Percentiles rank a stretch among this genome's conserved stretches.
Evolutionary conservation across 345 rosid genomes (phyloP).

Genomic region (Citrus inodora): DNA sequence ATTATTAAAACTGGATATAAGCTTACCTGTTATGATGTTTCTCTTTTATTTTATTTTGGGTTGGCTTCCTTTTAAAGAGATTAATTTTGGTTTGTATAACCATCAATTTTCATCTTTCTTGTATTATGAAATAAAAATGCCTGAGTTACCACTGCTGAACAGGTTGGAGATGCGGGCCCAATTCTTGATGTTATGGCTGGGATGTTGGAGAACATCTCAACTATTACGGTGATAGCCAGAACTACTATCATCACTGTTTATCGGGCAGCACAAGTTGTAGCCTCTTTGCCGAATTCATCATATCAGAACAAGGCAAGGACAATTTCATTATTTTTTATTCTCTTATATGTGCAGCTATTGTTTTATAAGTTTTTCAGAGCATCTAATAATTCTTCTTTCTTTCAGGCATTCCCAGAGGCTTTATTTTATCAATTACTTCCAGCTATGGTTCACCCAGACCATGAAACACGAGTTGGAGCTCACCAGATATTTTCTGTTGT

Average conservation of each 20-base stretch:
- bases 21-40: slow-evolving; percentile 1
- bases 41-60: background rate
- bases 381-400: slow-evolving; percentile 15
- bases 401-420: slow-evolving; percentile 91
- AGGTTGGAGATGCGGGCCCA: slow-evolving; percentile 98
- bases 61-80: slow-evolving; percentile 1
- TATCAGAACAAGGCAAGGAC: slow-evolving; percentile 76
- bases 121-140: slow-evolving; percentile 7
- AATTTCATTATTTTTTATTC: background rate
- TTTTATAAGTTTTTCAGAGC: background rate
- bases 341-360: slow-evolving; percentile 1
- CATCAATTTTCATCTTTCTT: slow-evolving; percentile 3
- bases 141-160: slow-evolving; percentile 21
- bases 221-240: slow-evolving; percentile 66
- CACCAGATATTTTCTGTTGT: slow-evolving; percentile 92
- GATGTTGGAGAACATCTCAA: slow-evolving; percentile 87
- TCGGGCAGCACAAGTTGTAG: slow-evolving; percentile 92
- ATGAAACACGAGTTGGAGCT: slow-evolving; percentile 84
- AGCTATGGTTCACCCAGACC: slow-evolving; percentile 96
- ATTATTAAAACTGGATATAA: background rate
- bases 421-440: slow-evolving; percentile 91
- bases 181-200: slow-evolving; percentile 86
- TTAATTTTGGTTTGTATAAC: background rate
- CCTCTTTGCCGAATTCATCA: slow-evolving; percentile 73
- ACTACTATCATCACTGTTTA: slow-evolving; percentile 74